Evolutionary conservation across 352 stramenopile genomes (phyloP).

Genomic region (Heterotrichella gracilis): DNA sequence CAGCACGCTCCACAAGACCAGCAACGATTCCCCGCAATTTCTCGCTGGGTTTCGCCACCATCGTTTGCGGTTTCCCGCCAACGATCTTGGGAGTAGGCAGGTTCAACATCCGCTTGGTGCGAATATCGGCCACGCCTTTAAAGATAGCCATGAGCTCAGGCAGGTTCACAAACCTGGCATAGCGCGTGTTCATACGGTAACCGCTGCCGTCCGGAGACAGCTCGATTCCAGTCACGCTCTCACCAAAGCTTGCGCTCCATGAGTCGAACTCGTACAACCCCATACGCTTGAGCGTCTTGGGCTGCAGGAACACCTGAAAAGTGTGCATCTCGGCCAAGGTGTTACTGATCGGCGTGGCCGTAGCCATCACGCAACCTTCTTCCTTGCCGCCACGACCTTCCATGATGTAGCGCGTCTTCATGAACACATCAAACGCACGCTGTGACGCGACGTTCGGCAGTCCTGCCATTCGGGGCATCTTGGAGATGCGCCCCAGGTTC

Average conservation of each 20-base stretch:
- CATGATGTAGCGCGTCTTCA: conserved; percentile 12
- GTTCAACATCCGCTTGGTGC: not conserved
- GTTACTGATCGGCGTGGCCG: conserved; percentile 9
- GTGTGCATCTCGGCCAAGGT: conserved; percentile 11
- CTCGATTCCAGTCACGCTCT: not conserved
- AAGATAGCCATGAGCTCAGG: conserved; percentile 8
- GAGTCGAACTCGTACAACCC: conserved; percentile 11
- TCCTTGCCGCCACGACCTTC: too few species aligned
- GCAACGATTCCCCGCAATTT: not conserved
- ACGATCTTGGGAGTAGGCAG: not conserved
- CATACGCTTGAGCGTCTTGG: not conserved
- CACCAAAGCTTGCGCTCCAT: not conserved
- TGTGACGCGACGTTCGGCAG: too few species aligned
- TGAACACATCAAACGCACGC: conserved; percentile 11
- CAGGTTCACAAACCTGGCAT: not conserved
- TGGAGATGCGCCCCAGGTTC: too few species aligned
- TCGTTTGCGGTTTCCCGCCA: not conserved
- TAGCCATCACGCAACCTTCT: conserved; percentile 6
- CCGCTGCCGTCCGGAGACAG: not conserved
- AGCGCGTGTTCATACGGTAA: not conserved
- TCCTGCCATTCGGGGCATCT: too few species aligned
- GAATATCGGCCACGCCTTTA: not conserved
- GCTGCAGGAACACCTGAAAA: not conserved
- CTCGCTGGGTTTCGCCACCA: conserved; percentile 4
- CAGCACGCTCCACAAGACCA: not conserved